Conservation (phyloP, 2,329 filamentous ascomycete species). For the Tricladium varicosporioides region DNA sequence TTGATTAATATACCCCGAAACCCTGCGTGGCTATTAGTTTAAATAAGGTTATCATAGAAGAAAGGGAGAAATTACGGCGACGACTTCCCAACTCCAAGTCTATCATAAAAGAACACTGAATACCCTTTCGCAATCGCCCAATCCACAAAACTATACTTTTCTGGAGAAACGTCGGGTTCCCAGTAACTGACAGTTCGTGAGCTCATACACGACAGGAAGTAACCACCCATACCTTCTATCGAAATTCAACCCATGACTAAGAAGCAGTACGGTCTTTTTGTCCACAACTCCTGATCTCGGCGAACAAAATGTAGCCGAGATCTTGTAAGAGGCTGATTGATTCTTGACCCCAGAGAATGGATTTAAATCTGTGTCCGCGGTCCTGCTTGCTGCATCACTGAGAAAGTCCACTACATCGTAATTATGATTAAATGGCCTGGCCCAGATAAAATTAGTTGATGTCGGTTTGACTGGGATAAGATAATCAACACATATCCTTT, state of each 20-base stretch:
- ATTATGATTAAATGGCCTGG: constrained; percentile 1
- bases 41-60: background rate
- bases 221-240: background rate
- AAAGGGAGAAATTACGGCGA: constrained; percentile 19
- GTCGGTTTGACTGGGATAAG: constrained; percentile 3
- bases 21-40: background rate
- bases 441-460: constrained; percentile 3
- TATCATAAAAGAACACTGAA: constrained; percentile 36
- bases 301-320: constrained; percentile 3
- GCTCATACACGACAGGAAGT: background rate
- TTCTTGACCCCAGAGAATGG: background rate
- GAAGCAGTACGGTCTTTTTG: background rate
- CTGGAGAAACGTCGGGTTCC: constrained; percentile 29
- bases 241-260: constrained; percentile 6
- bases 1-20: constrained; percentile 27
- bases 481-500: background rate
- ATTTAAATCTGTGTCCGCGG: background rate
- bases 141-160: constrained; percentile 36
- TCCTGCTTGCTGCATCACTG: background rate
- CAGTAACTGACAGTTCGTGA: constrained; percentile 27
- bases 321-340: constrained; percentile 1
- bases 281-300: background rate
- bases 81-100: constrained; percentile 34
- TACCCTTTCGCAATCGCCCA: constrained; percentile 32
- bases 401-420: constrained; percentile 3